Percentiles rank a stretch among this genome's conserved stretches.
Conservation (phyloP, 2,329 filamentous ascomycete genomes). For the Alternaria ventricosa region DNA sequence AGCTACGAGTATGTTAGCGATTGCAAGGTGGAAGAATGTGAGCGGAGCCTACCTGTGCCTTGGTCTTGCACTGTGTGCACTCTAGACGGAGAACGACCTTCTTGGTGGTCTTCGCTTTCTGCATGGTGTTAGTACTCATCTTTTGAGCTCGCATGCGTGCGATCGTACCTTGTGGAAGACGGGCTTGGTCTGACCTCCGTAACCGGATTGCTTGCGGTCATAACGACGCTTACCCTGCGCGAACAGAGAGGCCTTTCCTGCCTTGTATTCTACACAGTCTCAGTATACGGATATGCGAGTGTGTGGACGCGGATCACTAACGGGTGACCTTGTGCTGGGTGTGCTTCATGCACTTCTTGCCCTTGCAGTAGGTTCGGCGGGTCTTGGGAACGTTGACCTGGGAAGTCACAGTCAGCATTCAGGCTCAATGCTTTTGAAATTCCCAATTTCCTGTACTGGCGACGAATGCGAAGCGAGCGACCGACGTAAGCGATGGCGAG, state of each 20-base stretch:
- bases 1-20: constrained; percentile 71
- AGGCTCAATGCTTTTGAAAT: not conserved
- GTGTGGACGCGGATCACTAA: constrained; percentile 26
- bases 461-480: constrained; percentile 13
- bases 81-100: constrained; percentile 99
- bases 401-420: constrained; percentile 23
- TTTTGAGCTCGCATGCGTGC: not conserved
- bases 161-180: constrained; percentile 82
- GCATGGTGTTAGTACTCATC: constrained; percentile 20
- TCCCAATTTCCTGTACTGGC: not conserved
- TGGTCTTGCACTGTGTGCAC: constrained; percentile 87
- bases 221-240: constrained; percentile 99
- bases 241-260: constrained; percentile 93
- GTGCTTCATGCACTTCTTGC: constrained; percentile 79
- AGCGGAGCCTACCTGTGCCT: constrained; percentile 37
- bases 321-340: constrained; percentile 47
- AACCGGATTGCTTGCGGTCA: constrained; percentile 89
- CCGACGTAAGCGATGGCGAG: not conserved
- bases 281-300: constrained; percentile 26
- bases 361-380: constrained; percentile 96
- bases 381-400: constrained; percentile 99
- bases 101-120: constrained; percentile 99
- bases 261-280: constrained; percentile 75
- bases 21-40: not conserved
- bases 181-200: constrained; percentile 99